Base-by-base conservation (phyloP, 176 grass and related monocot species). In the Canna indica region DNA sequence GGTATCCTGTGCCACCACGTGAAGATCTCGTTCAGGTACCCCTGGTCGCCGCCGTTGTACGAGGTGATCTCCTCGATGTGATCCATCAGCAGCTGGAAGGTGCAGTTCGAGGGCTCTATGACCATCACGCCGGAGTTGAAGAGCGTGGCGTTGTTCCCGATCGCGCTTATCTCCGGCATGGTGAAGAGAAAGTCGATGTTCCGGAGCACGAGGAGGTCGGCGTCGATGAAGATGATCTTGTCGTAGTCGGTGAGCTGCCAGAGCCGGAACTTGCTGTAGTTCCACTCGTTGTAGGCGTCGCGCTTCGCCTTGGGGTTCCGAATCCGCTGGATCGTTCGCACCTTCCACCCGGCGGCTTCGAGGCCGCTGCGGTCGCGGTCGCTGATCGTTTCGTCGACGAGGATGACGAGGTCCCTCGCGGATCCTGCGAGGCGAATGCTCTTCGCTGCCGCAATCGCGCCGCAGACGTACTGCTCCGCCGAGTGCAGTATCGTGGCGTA, bases 21-120 rank as follows among this genome's bases (percentile, higher is more conserved):
- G 63, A 66, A 66, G 34, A 66, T n/a, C 83, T 99, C 95, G 82
- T 99, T 99, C 3, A 99, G 82, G 84, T 88, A 94, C 27, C 95
- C 95, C 73, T 99, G 95, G 75, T 99, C 95, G 22, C 95, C 95
- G 39, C 95, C 95, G 66, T 99, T 99, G 95, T 99, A 99, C 1
- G 95, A 99, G 0, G 63, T 66, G 18, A 66, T 66, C 33, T 22
- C 63, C 18, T 39, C 63, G 33, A 66, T 66, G 34, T 66, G 17
- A 1, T 66, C 63, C 63, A 66, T 66, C 33, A 66, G 34, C 32
- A 36, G 20, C 32, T 25, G 63, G 34, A 66, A 66, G 17, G 63
- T 66, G 63, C 63, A 66, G 34, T 66, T 38, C 6, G 63, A 66
- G 34, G 63, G 63, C 63, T 66, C 63, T 17, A 66, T 38, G 34